Conservation (phyloP, 2,329 filamentous ascomycete species). For the Cladosporium sp. region DNA sequence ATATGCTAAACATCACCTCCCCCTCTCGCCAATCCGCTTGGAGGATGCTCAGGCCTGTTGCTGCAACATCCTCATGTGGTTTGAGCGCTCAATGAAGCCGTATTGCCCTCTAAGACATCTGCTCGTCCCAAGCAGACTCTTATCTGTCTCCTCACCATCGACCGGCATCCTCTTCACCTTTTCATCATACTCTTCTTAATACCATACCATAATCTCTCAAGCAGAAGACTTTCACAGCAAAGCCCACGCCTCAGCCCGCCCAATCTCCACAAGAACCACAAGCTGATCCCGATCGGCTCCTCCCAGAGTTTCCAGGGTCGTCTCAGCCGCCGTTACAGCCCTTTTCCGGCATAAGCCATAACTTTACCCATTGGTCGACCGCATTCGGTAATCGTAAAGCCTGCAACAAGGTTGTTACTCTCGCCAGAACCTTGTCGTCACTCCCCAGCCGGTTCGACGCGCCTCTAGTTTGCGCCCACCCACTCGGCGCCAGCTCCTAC, state of each 20-base stretch:
- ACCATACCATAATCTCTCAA: no score
- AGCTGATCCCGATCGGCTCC: background rate
- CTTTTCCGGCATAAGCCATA: slow-evolving; percentile 6
- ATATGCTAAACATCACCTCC: no score
- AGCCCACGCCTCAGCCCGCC: background rate
- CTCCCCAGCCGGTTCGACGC: background rate
- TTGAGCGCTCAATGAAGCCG: slow-evolving; percentile 1
- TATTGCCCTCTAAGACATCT: no score
- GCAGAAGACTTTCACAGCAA: no score
- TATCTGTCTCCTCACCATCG: no score
- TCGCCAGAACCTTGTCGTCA: slow-evolving; percentile 4
- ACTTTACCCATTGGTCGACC: background rate
- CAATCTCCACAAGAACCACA: background rate
- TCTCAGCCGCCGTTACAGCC: slow-evolving; percentile 3
- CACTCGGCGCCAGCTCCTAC: background rate
- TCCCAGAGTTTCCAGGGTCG: background rate
- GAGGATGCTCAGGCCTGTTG: background rate
- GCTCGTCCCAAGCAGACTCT: no score
- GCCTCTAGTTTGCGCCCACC: background rate
- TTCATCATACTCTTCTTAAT: no score
- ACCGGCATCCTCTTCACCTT: no score
- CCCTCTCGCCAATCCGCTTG: background rate
- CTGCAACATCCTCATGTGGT: slow-evolving; percentile 5
- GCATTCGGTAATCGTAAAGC: background rate
- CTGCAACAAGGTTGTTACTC: background rate